Evolutionary conservation across 2,329 filamentous ascomycete genomes (phyloP).

Genomic region (Cladosporium sp.): DNA sequence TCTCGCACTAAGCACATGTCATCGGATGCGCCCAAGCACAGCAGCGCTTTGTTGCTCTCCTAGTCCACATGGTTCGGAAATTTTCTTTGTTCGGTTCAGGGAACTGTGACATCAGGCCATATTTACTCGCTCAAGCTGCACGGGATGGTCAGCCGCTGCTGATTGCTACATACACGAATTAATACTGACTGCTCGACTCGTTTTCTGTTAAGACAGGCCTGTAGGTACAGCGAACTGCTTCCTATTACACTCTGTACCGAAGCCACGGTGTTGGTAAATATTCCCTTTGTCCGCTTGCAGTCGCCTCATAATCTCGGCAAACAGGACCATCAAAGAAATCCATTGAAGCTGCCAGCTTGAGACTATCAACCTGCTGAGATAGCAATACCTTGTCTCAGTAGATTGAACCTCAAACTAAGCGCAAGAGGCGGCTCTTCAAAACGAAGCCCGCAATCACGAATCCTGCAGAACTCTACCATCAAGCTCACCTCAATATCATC

Average conservation of each 20-base stretch:
- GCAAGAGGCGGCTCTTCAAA: slow-evolving; percentile 26
- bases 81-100: neutral
- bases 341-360: slow-evolving; percentile 12
- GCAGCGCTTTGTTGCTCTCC: slow-evolving; percentile 2
- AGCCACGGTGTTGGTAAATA: neutral
- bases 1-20: neutral
- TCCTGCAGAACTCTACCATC: neutral
- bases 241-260: neutral
- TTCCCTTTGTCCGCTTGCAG: slow-evolving; percentile 32
- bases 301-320: slow-evolving; percentile 22
- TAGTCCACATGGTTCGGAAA: neutral
- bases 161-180: neutral
- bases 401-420: slow-evolving; percentile 23
- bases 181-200: neutral
- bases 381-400: slow-evolving; percentile 17
- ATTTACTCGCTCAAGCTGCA: neutral
- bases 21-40: neutral
- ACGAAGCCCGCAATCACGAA: slow-evolving; percentile 13
- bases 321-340: slow-evolving; percentile 13
- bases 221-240: neutral
- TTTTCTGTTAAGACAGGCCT: neutral
- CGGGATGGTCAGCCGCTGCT: neutral
- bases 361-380: slow-evolving; percentile 21
- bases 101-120: neutral
- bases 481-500: neutral